Evolutionary conservation across 1,284 basidiomycete genomes (phyloP), one percentile per base, ranked within the genome.

Genomic region (Puccinia triticina): DNA sequence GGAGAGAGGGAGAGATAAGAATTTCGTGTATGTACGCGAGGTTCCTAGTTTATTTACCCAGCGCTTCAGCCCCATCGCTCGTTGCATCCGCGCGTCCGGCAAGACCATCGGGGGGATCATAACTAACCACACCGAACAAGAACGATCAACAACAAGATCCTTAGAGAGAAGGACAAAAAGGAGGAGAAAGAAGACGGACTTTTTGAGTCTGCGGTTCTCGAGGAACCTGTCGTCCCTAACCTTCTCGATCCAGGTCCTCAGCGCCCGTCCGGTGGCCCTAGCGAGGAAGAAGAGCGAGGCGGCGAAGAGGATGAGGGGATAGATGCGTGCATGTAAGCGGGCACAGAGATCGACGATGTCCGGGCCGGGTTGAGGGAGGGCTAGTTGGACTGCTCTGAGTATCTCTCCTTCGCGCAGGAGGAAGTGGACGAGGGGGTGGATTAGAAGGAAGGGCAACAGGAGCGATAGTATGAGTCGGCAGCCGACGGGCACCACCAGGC

Each of bases 151-250:
- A n/a, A n/a, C n/a, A n/a, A n/a, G n/a, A n/a, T n/a, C n/a, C n/a
- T n/a, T n/a, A n/a, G n/a, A n/a, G n/a, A n/a, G n/a, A n/a, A n/a
- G n/a, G n/a, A n/a, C n/a, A n/a, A 61, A 26, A 61, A 61, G 29
- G 16, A 66, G 18, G n/a, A 53, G 14, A 26, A 16, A 12, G 43
- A 61, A 34, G 69, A 71, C 69, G 7, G 43, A 82, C 79, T 82
- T 82, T 75, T 67, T 74, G 2, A 82, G 57, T 53, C 79, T 61
- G 23, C 71, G 55, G 34, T 66, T 72, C 29, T 82, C 79, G 32
- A 82, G 67, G 61, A 74, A 82, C n/a, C 57, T n/a, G n/a, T 82
- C 79, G 50, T 82, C 79, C 14, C 79, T 57, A 75, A 82, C 79
- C 55, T 66, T 82, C 23, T 82, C 79, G 23, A 82, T 59, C 79